phyloP scores from a whole-genome alignment of 345 rosid species.

The Lepidium sativum region DNA sequence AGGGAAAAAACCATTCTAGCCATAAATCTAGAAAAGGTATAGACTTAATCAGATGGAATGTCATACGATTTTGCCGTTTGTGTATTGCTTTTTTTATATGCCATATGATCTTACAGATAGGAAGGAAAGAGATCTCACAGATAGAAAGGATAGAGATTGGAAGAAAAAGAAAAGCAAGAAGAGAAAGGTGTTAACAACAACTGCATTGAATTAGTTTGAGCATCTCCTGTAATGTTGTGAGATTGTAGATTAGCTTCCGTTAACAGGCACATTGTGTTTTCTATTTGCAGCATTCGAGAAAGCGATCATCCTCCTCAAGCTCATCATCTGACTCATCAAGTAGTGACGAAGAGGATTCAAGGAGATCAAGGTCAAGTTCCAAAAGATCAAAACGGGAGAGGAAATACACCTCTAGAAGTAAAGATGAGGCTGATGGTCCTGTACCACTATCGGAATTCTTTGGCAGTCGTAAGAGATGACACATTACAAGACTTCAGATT shows the following conservation, averaged over 20 bases:
- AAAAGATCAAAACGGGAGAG: slow-evolving; percentile 52
- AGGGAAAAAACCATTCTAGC: slow-evolving; percentile 69
- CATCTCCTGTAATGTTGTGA: not conserved
- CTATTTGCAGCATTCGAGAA: slow-evolving; percentile 44
- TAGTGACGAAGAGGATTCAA: slow-evolving; percentile 60
- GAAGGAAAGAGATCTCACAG: slow-evolving; percentile 32
- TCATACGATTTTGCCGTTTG: not conserved
- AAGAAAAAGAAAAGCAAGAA: slow-evolving; percentile 61
- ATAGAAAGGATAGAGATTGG: slow-evolving; percentile 54
- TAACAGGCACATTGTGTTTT: not conserved
- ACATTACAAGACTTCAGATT: slow-evolving; percentile 2
- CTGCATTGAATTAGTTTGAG: not conserved
- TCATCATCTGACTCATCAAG: slow-evolving; percentile 59
- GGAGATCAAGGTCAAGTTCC: slow-evolving; percentile 62
- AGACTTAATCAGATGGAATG: not conserved
- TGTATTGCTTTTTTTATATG: not conserved
- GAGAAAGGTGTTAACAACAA: slow-evolving; percentile 56
- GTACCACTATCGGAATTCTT: slow-evolving; percentile 87
- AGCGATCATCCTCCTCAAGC: slow-evolving; percentile 11
- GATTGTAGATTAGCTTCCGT: not conserved
- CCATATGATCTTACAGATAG: slow-evolving; percentile 5
- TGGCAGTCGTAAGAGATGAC: slow-evolving; percentile 48
- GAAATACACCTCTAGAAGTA: slow-evolving; percentile 44
- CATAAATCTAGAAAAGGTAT: slow-evolving; percentile 57
- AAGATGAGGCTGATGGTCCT: slow-evolving; percentile 50